phyloP scores from a whole-genome alignment of 805 yeast genomes.

The Ogataea glucozyma region DNA sequence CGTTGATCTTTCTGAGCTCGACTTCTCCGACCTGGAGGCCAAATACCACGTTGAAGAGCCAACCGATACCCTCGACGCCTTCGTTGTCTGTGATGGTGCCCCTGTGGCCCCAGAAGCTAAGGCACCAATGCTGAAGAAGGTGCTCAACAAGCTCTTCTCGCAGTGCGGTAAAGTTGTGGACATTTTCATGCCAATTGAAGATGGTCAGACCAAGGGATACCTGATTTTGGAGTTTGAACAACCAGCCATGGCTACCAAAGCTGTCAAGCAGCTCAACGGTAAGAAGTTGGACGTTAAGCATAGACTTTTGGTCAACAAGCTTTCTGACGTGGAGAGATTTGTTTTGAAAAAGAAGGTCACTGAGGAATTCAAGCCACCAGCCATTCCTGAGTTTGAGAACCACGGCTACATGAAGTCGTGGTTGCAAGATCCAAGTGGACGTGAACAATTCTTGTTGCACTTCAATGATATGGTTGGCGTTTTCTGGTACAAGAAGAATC shows the following conservation, averaged over 20 bases:
- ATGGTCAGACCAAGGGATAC: constrained; percentile 82
- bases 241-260: constrained; percentile 67
- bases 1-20: constrained; percentile 61
- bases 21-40: constrained; percentile 82
- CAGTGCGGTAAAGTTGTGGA: constrained; percentile 80
- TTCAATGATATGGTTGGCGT: constrained; percentile 78
- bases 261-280: constrained; percentile 78
- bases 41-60: constrained; percentile 61
- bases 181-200: constrained; percentile 77
- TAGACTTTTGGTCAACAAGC: constrained; percentile 78
- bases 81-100: constrained; percentile 89
- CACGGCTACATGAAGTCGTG: constrained; percentile 85
- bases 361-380: constrained; percentile 69
- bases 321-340: constrained; percentile 79
- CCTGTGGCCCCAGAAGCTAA: constrained; percentile 93
- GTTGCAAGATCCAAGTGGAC: constrained; percentile 84
- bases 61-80: constrained; percentile 66
- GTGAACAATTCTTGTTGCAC: constrained; percentile 88
- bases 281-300: constrained; percentile 94
- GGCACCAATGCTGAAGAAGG: constrained; percentile 80
- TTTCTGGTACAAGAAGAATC: constrained; percentile 76
- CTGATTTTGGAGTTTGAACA: constrained; percentile 80
- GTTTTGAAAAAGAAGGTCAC: constrained; percentile 64
- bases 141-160: constrained; percentile 75
- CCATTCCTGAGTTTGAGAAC: constrained; percentile 66